These are phyloP conservation scores for Colletotrichum sp. DNA, from an alignment of 2,329 filamentous ascomycete species.

Conservation along the genomic window DNA sequence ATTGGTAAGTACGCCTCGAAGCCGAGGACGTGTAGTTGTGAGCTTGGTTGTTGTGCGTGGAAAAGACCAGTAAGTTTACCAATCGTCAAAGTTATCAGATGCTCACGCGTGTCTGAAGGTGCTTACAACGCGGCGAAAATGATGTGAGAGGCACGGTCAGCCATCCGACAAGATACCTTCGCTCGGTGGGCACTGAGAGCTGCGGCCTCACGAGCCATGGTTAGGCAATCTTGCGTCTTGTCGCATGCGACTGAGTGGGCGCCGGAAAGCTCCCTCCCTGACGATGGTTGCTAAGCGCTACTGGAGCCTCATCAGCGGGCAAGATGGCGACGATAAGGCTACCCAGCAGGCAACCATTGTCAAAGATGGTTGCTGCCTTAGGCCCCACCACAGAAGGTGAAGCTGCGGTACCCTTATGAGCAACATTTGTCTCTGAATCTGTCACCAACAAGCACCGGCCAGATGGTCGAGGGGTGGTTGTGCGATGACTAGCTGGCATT, in stretches of 20 bases:
- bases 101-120: background rate
- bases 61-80: background rate
- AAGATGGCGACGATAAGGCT: background rate
- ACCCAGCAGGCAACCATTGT: rapidly evolving
- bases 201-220: background rate
- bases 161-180: background rate
- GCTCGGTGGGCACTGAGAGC: rapidly evolving
- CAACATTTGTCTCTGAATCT: background rate
- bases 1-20: background rate
- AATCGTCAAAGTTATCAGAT: background rate
- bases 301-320: background rate
- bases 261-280: background rate
- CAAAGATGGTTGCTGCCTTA: background rate
- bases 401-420: background rate
- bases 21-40: background rate
- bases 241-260: background rate
- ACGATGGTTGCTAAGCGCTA: background rate
- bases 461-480: background rate
- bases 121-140: background rate
- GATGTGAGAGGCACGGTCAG: rapidly evolving
- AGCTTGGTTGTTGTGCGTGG: background rate
- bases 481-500: too few relatives aligned
- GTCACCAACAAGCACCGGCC: background rate
- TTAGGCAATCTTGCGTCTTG: background rate
- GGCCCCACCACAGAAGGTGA: background rate